phyloP scores from a whole-genome alignment of 371 early-diverging fungal species.

The Capniomyces stellatus region DNA sequence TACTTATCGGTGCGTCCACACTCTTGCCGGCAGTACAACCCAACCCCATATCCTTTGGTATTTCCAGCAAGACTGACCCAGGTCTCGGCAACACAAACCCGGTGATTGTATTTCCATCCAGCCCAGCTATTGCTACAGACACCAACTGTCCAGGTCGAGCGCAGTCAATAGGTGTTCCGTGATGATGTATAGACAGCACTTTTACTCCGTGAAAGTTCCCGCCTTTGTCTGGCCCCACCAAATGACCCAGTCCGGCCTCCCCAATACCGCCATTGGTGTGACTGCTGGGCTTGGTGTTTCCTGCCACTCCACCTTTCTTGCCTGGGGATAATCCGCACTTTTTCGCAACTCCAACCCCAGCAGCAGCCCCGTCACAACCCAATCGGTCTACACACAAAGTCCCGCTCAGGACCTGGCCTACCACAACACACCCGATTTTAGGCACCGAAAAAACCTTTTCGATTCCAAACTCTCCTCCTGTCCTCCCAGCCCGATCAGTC shows the following conservation, averaged over 20 bases:
- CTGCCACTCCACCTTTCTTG: too few relatives aligned
- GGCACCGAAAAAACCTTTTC: conserved; percentile 4
- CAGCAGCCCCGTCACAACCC: neutral
- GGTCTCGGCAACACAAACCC: neutral
- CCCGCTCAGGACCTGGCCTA: neutral
- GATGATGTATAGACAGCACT: conserved; percentile 2
- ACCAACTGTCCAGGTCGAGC: neutral
- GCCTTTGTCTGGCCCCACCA: conserved; percentile 3
- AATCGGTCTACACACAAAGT: neutral
- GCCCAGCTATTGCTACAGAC: neutral
- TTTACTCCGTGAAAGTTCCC: conserved; percentile 2
- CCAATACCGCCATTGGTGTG: neutral
- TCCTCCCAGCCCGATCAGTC: too few relatives aligned
- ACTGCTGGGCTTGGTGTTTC: neutral
- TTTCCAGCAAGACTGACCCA: neutral
- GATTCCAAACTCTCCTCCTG: conserved; percentile 2
- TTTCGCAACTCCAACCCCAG: neutral
- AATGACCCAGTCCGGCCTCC: neutral
- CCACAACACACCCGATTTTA: neutral
- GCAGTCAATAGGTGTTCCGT: neutral
- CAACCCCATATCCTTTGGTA: too few relatives aligned
- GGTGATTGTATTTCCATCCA: neutral
- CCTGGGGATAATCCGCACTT: too few relatives aligned
- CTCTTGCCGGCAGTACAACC: too few relatives aligned
- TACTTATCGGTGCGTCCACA: too few relatives aligned